Evolutionary conservation across 768 basidiomycete genomes (phyloP), one percentile per base, ranked within the genome.

Genomic region (Boletus speciosus): DNA sequence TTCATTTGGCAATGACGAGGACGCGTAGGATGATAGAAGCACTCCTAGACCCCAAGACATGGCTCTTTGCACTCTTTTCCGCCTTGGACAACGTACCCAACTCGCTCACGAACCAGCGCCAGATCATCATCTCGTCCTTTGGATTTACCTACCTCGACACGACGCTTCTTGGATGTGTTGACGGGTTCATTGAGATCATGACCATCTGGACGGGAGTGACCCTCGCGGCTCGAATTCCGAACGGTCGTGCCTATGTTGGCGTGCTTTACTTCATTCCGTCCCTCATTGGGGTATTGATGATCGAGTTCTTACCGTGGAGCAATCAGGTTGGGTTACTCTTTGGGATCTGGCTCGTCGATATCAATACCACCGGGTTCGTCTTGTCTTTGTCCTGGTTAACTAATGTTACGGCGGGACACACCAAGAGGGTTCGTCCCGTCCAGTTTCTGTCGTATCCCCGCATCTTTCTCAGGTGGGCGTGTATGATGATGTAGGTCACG

Each of bases 51-150:
- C 81, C 83, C 0, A 90, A 89, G 68, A 86, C 85, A 0, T 89
- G 86, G 86, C 74, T 88, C 29, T 89, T 90, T 60, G 85, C 86
- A 0, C 73, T 88, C 40, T 87, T 87, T 66, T 74, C 81, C 3
- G 80, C 78, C 1, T 67, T 87, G 34, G 72, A 78, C 62, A 85
- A 85, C 52, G 63, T 89, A 15, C 84, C 86, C 1, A 86, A 84
- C 64, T 86, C 84, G 19, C 70, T 81, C 52, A 84, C 81, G 19
- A 86, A 85, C 56, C 87, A 89, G 60, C 70, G 77, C 6, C 76
- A 77, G 54, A 79, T 90, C 57, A 86, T 90, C 52, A 76, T 87
- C 14, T 70, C 78, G 1, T 81, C 81, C 0, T 83, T 88, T 62
- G 88, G 88, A 2, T 90, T 86, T 66, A 77, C 72, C 6, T 62